phyloP scores from a whole-genome alignment of 2,329 filamentous ascomycete species.

The Aspergillus tubingensis region DNA sequence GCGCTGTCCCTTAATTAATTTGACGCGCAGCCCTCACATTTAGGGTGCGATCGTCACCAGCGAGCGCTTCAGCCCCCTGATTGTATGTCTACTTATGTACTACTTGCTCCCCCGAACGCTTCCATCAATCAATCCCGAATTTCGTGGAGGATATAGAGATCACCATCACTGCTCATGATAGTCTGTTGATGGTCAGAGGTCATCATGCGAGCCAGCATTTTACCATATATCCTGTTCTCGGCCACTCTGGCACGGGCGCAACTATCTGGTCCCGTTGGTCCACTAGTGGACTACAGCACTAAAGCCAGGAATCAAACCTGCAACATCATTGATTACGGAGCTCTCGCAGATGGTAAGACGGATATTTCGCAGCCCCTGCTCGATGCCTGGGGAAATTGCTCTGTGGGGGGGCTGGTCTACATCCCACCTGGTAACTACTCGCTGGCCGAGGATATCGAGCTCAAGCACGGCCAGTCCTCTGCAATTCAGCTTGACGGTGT shows the following conservation, averaged over 20 bases:
- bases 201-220: too few relatives aligned
- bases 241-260: not conserved
- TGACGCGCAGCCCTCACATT: too few relatives aligned
- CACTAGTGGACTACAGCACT: not conserved
- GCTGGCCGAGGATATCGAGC: conserved; percentile 50
- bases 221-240: too few relatives aligned
- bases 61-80: too few relatives aligned
- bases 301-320: conserved; percentile 37
- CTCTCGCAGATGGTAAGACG: conserved; percentile 49
- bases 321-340: conserved; percentile 55
- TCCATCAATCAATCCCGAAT: too few relatives aligned
- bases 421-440: conserved; percentile 53
- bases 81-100: too few relatives aligned
- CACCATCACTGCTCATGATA: too few relatives aligned
- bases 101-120: too few relatives aligned
- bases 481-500: conserved; percentile 52
- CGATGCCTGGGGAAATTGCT: conserved; percentile 37
- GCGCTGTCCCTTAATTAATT: too few relatives aligned
- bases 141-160: too few relatives aligned
- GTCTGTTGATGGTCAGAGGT: too few relatives aligned
- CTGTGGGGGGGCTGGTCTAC: conserved; percentile 52
- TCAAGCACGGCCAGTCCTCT: conserved; percentile 49
- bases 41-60: too few relatives aligned
- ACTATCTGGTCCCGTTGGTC: conserved; percentile 1
- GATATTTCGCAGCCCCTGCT: conserved; percentile 30